Percentiles rank a stretch among this genome's conserved stretches.
These are phyloP conservation scores for Cutaneotrichosporon sp. DNA, from an alignment of 1,284 basidiomycete species.

Conservation along the genomic window DNA sequence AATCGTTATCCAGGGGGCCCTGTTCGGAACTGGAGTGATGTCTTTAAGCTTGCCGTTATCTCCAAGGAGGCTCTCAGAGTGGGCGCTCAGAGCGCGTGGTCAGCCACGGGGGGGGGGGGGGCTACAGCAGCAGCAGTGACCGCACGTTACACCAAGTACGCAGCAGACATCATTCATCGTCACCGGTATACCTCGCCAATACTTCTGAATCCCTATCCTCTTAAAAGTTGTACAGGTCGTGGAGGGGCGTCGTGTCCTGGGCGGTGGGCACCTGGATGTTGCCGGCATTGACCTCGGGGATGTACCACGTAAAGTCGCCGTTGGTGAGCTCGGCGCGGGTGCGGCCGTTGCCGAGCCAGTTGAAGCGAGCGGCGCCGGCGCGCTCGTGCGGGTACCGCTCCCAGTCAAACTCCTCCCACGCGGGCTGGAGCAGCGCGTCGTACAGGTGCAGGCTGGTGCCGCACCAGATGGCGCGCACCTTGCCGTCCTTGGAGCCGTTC, in stretches of 20 bases:
- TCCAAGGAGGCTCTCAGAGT: too few relatives aligned
- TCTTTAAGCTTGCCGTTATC: too few relatives aligned
- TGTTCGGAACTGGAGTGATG: too few relatives aligned
- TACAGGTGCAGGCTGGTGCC: slow-evolving; percentile 11
- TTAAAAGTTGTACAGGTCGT: slow-evolving; percentile 9
- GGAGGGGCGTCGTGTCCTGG: background rate
- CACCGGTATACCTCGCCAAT: background rate
- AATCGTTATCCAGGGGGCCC: too few relatives aligned
- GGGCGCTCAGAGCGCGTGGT: too few relatives aligned
- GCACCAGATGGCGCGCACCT: slow-evolving; percentile 14
- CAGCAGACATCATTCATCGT: background rate
- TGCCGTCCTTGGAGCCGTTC: slow-evolving; percentile 15
- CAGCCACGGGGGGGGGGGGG: too few relatives aligned
- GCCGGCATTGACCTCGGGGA: slow-evolving; percentile 10
- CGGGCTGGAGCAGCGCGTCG: slow-evolving; percentile 13
- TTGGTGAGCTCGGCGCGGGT: slow-evolving; percentile 1
- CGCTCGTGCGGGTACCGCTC: slow-evolving; percentile 13
- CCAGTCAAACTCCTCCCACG: slow-evolving; percentile 20
- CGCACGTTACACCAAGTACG: background rate
- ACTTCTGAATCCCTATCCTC: background rate
- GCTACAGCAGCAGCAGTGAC: too few relatives aligned
- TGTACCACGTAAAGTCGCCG: slow-evolving; percentile 11
- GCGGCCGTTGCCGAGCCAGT: slow-evolving; percentile 17
- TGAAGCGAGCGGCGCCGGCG: slow-evolving; percentile 6
- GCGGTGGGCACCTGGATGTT: slow-evolving; percentile 11